Evolutionary conservation across 805 yeast species (phyloP), one percentile per base, ranked within the genome.

Genomic region (Blastobotrys robertii): DNA sequence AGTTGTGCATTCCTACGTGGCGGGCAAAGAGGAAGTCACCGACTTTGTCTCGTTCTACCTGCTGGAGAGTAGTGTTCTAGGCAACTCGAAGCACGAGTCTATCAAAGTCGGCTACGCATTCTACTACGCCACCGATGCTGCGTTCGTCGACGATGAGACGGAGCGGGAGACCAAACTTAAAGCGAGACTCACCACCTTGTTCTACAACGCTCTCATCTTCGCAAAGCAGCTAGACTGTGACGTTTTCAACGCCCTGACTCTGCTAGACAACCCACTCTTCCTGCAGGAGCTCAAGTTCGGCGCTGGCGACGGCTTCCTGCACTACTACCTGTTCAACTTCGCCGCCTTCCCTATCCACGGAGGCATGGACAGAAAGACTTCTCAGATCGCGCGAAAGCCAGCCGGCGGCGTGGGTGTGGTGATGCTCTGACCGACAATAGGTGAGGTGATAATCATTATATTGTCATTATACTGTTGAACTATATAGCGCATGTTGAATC

Each of bases 301-400:
- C 30, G 75, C 77, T 39, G 98, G 98, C 36, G 97, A 90, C 61
- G 98, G 98, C 0, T 74, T 76, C 57, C 72, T 92, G 57, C 84
- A 92, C 63, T 92, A 83, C 63, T 92, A 92, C 59, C 66, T 92
- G 50, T 92, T 92, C 73, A 92, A 92, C 63, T 92, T 87, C 69
- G 79, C 72, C 57, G 80, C 94, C 3, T 76, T 76, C 63, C 87
- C 86, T 3, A 74, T 92, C 36, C 65, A 69, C 44, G 95, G 97
- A 30, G 98, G 98, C 5, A 64, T 85, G 19, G 77, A 76, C 46
- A 63, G 68, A 8, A 67, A 73, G 37, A 64, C 72, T 2, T 75
- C 76, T 38, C 72, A 72, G 42, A 67, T 75, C 30, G 77, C 75
- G 40, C 58, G 64, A 11, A 73, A 72, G 19, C 66, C 65, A 38